Evolutionary conservation across 2,329 filamentous ascomycete species (phyloP), one percentile per base, ranked within the genome.

Genomic region (Xylariaceae sp.): DNA sequence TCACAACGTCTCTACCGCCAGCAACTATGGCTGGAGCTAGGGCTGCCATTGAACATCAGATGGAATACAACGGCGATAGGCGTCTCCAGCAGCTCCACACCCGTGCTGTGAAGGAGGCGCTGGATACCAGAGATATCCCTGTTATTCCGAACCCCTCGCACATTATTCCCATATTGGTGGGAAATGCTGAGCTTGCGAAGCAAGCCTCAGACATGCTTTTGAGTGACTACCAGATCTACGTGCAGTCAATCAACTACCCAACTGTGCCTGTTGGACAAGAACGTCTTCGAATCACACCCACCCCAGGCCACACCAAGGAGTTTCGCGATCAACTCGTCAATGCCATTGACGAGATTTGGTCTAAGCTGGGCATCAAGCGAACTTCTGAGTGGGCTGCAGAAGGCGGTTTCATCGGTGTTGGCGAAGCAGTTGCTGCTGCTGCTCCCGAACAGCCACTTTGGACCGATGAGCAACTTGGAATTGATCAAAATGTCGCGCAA

Each of bases 231-330:
- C 80, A 83, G 47, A 96, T 98, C 62, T 98, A 98, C 63, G 93
- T 98, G 19, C 93, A 98, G 69, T 89, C 89, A 41, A 97, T 98
- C 77, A 98, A 98, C 72, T 97, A 97, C 68, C 93, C 93, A 2
- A 98, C 93, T 38, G 93, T 98, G 3, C 93, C 93, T 2, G 89
- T 95, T 6, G 93, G 93, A n/a, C 90, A 98, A 72, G 93, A 98
- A 68, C 84, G 93, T 44, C 83, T 98, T 42, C 86, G 93, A 52
- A 89, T 98, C 64, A 98, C 93, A 2, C 93, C 93, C 0, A 98
- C 93, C 1, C 93, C 93, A 0, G 93, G 93, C 33, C 93, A 98
- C 64, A 81, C 79, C 41, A 85, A 85, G 67, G 80, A 87, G 54
- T 89, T 87, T 68, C 88, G 89, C 48, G 85, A 94, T 51, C 81